Evolutionary conservation across 2,329 filamentous ascomycete genomes (phyloP).

Genomic region (Apiospora malaysiana): DNA sequence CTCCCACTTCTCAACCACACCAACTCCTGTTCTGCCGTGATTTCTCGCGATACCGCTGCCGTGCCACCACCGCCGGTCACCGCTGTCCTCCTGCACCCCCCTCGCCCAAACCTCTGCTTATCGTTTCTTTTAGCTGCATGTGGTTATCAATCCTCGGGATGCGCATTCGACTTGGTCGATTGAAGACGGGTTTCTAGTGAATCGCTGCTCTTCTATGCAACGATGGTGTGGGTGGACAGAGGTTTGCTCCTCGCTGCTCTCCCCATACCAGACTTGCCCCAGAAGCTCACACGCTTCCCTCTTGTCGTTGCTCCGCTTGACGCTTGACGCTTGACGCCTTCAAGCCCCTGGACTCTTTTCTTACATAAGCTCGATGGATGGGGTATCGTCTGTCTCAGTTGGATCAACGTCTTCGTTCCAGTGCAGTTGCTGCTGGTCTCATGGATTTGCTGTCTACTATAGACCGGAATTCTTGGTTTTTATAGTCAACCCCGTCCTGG

Average conservation of each 20-base stretch:
- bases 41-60: neutral
- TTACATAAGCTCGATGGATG: neutral
- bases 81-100: neutral
- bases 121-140: slow-evolving; percentile 6
- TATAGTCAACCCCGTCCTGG: neutral
- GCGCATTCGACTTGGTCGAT: slow-evolving; percentile 14
- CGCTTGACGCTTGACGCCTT: neutral
- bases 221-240: neutral
- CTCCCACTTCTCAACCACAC: slow-evolving; percentile 7
- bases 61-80: neutral
- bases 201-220: slow-evolving; percentile 13
- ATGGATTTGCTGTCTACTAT: neutral
- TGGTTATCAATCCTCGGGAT: neutral
- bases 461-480: neutral
- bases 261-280: neutral
- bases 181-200: slow-evolving; percentile 19
- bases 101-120: slow-evolving; percentile 5
- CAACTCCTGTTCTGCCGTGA: neutral
- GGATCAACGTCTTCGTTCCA: neutral
- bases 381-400: neutral
- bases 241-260: neutral
- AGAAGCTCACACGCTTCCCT: neutral
- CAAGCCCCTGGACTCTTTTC: neutral
- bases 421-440: slow-evolving; percentile 16
- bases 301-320: neutral